Conservation (phyloP, 179 eudicot species). For the Silene vulgaris region DNA sequence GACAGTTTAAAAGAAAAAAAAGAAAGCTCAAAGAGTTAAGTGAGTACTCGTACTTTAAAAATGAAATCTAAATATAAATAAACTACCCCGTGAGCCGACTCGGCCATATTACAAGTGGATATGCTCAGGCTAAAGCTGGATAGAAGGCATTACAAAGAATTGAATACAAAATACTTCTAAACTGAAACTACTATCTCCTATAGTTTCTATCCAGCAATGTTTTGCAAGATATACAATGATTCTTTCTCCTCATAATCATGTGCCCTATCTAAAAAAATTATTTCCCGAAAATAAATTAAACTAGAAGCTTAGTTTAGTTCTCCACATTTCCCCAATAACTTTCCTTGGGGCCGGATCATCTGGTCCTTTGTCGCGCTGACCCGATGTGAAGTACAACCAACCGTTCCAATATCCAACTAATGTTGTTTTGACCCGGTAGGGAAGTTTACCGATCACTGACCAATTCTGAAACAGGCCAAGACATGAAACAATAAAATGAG, state of each 20-base stretch:
- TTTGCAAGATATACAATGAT: conserved; percentile 1
- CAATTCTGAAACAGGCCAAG: conserved; percentile 50
- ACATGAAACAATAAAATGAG: conserved; percentile 2
- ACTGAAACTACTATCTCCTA: background rate
- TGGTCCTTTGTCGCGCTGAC: conserved; percentile 90
- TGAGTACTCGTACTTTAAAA: too few species aligned
- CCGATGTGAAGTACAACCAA: conserved; percentile 86
- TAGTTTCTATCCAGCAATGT: conserved; percentile 13
- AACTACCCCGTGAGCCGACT: background rate
- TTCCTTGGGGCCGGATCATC: conserved; percentile 85
- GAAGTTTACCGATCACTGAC: conserved; percentile 85
- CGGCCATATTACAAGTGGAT: background rate
- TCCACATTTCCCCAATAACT: conserved; percentile 91
- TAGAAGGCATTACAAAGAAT: conserved; percentile 5
- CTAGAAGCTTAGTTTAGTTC: conserved; percentile 67
- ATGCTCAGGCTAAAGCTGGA: background rate
- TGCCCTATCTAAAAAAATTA: conserved; percentile 5
- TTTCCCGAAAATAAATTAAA: background rate
- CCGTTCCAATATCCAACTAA: conserved; percentile 87
- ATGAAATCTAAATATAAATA: too few species aligned
- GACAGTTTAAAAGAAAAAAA: too few species aligned
- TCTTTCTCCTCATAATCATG: background rate
- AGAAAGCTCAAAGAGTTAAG: too few species aligned
- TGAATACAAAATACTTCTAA: background rate
- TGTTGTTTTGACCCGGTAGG: conserved; percentile 89